Evolutionary conservation across 192 early-diverging fungal species (phyloP).

Genomic region (Podila minutissima): DNA sequence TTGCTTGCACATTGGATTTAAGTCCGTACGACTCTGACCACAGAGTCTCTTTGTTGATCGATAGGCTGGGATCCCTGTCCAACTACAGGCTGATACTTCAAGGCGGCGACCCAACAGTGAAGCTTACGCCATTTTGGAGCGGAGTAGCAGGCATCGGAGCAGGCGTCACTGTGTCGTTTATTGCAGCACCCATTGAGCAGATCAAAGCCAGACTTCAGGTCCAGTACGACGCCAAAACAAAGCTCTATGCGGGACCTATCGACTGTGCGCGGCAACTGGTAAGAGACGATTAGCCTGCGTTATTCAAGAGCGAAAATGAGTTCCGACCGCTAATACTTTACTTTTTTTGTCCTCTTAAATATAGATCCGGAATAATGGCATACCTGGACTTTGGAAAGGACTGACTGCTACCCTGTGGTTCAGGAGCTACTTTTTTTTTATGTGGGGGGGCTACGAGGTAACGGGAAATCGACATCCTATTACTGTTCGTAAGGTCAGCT

Average conservation of each 20-base stretch:
- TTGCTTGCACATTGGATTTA: neutral
- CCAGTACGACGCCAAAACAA: conserved; percentile 75
- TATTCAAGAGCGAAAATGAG: neutral
- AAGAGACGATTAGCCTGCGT: neutral
- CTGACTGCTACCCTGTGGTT: conserved; percentile 85
- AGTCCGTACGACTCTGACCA: neutral
- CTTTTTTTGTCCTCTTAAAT: neutral
- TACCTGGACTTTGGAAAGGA: conserved; percentile 86
- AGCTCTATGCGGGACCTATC: conserved; percentile 85
- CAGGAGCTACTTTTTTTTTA: conserved; percentile 89
- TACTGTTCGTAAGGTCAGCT: neutral
- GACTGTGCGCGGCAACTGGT: conserved; percentile 84
- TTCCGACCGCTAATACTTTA: neutral
- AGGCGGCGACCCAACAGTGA: conserved; percentile 64
- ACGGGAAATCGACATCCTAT: neutral
- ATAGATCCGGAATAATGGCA: conserved; percentile 79
- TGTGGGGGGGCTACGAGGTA: conserved; percentile 66
- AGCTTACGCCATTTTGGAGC: conserved; percentile 74
- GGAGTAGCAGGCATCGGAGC: conserved; percentile 74
- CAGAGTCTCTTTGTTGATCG: neutral
- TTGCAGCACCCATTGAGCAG: conserved; percentile 84
- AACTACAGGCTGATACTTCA: conserved; percentile 81
- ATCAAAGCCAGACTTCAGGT: conserved; percentile 78
- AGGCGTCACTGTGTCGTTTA: conserved; percentile 82
- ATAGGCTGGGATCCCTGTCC: conserved; percentile 84